Evolutionary conservation across 1,284 basidiomycete genomes (phyloP), one percentile per base, ranked within the genome.

Genomic region (Ustilago trichophora): DNA sequence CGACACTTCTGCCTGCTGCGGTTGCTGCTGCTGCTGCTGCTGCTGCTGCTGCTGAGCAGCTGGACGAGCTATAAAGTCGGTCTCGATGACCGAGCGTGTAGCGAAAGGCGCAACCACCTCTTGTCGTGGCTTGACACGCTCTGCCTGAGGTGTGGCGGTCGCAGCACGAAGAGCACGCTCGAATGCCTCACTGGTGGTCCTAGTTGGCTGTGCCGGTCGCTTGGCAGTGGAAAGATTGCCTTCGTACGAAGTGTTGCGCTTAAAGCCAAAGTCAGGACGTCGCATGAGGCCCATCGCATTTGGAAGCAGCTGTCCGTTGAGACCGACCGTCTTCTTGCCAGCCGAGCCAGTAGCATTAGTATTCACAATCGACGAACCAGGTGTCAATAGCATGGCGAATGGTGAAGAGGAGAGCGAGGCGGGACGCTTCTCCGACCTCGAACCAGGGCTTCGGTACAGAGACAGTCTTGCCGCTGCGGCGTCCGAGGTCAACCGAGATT

Each of bases 51-150:
- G 48, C 10, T 37, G 36, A 6, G 33, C 43, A 8, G 51, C 18
- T 6, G 53, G 43, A 10, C 49, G 60, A 15, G 48, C 53, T 44
- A 64, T 56, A 29, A 64, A 64, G 36, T 47, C 53, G 3, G 51
- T 49, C 31, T 68, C 65, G 36, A 68, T 68, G n/a, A 68, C 65
- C 12, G 65, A 68, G 21, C 58, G 65, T 1, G 65, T 68, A 1
- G 54, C 33, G 15, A 68, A 68, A 10, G 57, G 57, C 8, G 65
- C 57, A 12, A 62, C 36, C 1, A 54, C 41, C 11, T 67, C 57
- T 16, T 52, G 49, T 13, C 58, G 37, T 3, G 57, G 49, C 33
- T 57, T 68, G 48, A 68, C 22, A 1, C 64, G 55, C 4, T 68
- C 53, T 7, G 49, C 18, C 25, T 62, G 65, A 3, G 57, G 65